Evolutionary conservation across 192 early-diverging fungal species (phyloP).

Genomic region (Podila clonocystis): DNA sequence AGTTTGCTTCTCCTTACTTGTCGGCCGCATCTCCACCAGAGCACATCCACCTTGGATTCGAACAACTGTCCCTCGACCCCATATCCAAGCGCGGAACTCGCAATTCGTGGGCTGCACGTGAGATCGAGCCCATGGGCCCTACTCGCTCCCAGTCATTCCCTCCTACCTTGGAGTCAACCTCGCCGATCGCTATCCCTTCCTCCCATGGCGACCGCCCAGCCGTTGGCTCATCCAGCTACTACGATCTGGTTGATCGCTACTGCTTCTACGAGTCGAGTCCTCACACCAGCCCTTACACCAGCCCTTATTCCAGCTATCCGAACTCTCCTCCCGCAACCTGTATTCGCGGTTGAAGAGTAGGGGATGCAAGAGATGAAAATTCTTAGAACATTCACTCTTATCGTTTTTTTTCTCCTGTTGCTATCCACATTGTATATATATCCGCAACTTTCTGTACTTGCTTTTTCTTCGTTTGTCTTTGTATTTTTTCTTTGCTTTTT

Average conservation of each 20-base stretch:
- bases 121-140: neutral
- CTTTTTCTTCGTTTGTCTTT: neutral
- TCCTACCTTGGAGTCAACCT: slow-evolving; percentile 5
- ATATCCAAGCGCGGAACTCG: slow-evolving; percentile 5
- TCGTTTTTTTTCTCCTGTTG: neutral
- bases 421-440: neutral
- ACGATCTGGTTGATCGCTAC: slow-evolving; percentile 63
- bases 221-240: slow-evolving; percentile 59
- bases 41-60: slow-evolving; percentile 37
- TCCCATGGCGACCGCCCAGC: slow-evolving; percentile 25
- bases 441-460: too few species aligned
- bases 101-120: slow-evolving; percentile 18
- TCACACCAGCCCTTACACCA: slow-evolving; percentile 14
- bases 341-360: slow-evolving; percentile 25
- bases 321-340: slow-evolving; percentile 42
- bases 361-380: too few species aligned
- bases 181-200: slow-evolving; percentile 50
- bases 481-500: slow-evolving; percentile 1
- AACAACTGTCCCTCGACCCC: slow-evolving; percentile 14
- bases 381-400: neutral
- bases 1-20: slow-evolving; percentile 27
- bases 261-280: slow-evolving; percentile 62
- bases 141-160: slow-evolving; percentile 7
- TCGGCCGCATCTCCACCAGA: slow-evolving; percentile 39
- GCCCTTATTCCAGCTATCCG: slow-evolving; percentile 43